Percentiles rank a stretch among this genome's conserved stretches.
Evolutionary conservation across 2,329 filamentous ascomycete genomes (phyloP).

Genomic region (Cyphellophora attinorum): DNA sequence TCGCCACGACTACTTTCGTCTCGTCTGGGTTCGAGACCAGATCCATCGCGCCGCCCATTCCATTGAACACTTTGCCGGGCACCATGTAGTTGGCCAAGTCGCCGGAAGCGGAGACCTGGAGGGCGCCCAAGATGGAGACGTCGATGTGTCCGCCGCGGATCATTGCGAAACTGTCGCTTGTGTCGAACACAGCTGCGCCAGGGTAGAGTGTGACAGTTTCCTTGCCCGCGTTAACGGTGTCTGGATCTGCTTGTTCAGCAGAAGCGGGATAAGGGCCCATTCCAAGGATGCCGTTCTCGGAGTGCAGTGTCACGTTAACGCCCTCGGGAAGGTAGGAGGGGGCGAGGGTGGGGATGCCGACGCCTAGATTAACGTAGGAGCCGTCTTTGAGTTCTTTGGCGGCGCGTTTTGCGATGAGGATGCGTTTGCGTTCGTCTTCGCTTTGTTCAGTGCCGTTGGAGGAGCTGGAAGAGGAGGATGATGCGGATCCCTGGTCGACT

Average conservation of each 20-base stretch:
- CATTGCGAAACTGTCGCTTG: conserved; percentile 76
- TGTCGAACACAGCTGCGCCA: conserved; percentile 69
- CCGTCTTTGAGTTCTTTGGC: conserved; percentile 73
- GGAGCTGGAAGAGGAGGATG: conserved; percentile 28
- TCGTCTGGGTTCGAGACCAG: conserved; percentile 60
- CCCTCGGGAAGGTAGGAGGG: conserved; percentile 62
- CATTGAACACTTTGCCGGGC: conserved; percentile 74
- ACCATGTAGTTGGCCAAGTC: conserved; percentile 88
- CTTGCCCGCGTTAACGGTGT: conserved; percentile 80
- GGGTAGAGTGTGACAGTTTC: conserved; percentile 74
- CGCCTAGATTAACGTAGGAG: conserved; percentile 70
- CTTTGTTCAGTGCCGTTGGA: too few species aligned
- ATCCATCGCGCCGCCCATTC: conserved; percentile 75
- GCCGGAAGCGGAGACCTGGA: conserved; percentile 68
- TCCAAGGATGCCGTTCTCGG: conserved; percentile 76
- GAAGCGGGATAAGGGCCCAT: conserved; percentile 72
- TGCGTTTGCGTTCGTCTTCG: conserved; percentile 45
- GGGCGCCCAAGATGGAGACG: conserved; percentile 71
- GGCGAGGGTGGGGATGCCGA: conserved; percentile 73
- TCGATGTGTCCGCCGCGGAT: conserved; percentile 78
- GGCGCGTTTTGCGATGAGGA: conserved; percentile 66
- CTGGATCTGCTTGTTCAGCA: conserved; percentile 60
- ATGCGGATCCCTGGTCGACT: conserved; percentile 24
- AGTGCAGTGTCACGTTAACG: conserved; percentile 71
- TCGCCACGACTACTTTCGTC: conserved; percentile 64